Evolutionary conservation across 495 filamentous ascomycete genomes (phyloP), one percentile per base, ranked within the genome.

Genomic region (Rusavskia elegans): DNA sequence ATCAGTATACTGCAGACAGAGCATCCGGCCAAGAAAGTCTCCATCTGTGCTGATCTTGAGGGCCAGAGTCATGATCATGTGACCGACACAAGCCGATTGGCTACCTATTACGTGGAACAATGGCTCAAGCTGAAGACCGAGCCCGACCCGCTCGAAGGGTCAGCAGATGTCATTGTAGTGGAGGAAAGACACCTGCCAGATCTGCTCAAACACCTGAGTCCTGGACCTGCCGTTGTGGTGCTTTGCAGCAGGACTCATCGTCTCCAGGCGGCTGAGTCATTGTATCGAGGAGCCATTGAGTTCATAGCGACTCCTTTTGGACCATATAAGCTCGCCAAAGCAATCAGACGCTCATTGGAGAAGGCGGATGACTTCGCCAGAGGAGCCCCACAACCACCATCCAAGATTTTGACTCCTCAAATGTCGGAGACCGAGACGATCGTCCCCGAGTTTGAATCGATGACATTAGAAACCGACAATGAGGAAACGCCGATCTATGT

Each of bases 271-370:
- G 45, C 48, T 29, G 52, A 45, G 16, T 36, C 46, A 29, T 41
- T 41, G 19, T 40, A 51, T 37, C 8, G 6, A 10, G 40, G 48
- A 11, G 61, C 66, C 0, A 65, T 73, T 17, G 66, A 71, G 45
- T 67, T 75, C 30, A 64, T 77, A 19, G 69, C 71, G 23, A 74
- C 70, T 36, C 77, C 77, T 5, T 78, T 72, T 53, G 82, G 80
- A 0, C 81, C 81, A 16, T 73, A 82, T 53, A 85, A 84, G 56
- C 58, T 84, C 30, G 79, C 78, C 9, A 80, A 77, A 64, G 73
- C 64, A 55, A 71, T 68, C 9, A 53, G 59, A 35, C 51, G 57
- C 23, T 68, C 66, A 55, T 53, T 69, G 32, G 58, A 70, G 17
- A 58, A 37, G 45, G 50, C 56, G 9, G 38, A 41, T n/a, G 30